Base-by-base conservation (phyloP, 352 stramenopile species). In the Pseudoperonospora humuli region DNA sequence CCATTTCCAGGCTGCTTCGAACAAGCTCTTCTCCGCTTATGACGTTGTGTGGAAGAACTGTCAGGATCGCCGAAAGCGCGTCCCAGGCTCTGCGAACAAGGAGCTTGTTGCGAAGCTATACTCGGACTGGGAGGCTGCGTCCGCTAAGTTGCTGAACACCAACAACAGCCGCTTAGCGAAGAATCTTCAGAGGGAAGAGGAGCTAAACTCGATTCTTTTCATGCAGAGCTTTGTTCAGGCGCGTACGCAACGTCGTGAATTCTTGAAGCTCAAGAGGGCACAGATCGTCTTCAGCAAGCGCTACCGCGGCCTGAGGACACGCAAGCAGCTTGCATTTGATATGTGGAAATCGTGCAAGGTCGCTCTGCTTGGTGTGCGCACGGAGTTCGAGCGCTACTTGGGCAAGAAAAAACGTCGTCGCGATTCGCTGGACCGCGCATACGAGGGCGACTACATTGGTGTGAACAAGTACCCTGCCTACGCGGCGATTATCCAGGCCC, bases 321-420 rank as follows among this genome's bases (percentile, higher is more conserved):
- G 76, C 45, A 83, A 85, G 57, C 58, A 86, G 45, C 67, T 91
- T 36, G 59, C 71, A 7, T 61, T 55, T 14, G 64, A 81, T 20
- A 69, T 85, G 65, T 86, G 71, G 73, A 57, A 51, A 35, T 77
- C 70, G 33, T 89, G 76, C 61, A 84, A 84, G 51, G 58, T 79
- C 29, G 79, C 72, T 18, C 54, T 89, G 29, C 55, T 92, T 14
- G 79, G 79, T 18, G 75, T 92, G 32, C 76, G 79, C 25, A 88
- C 76, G 5, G 79, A 89, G 44, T 92, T 92, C 35, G 79, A 92
- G 65, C 75, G 75, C 15, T 92, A 83, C 51, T 49, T 86, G 26
- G 75, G 76, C 49, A 77, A 89, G 70, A 92, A 92, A 61, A 89
- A 89, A 64, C 79, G 79, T 43, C 76, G 79, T 39, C 76, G 79